Base-by-base conservation (phyloP, 169 alveolate species). In the Cryptosporidium baileyi region DNA sequence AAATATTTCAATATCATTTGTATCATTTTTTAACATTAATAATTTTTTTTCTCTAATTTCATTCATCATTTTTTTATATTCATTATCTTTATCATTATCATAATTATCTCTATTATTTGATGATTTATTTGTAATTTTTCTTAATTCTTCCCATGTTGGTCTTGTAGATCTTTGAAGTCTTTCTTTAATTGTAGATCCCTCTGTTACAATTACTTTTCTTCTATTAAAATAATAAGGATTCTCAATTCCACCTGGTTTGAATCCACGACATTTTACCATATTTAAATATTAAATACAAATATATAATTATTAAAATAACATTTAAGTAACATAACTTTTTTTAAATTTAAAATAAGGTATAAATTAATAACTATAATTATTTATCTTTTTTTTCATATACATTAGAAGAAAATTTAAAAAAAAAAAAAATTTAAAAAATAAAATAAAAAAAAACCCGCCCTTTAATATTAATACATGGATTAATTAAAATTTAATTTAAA, bases 111-210 rank as follows among this genome's bases (percentile, higher is more conserved):
- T n/a, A 8, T 26, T 47, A n/a, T 40, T 49, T 0, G 81, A 47
- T n/a, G 54, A n/a, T 26, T 65, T 65, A 22, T 74, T 74, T 24
- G 36, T 26, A 32, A 36, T 40, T 28, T 57, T 74, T 11, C 85
- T 74, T 0, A 74, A 57, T 41, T 74, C 85, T 15, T 74, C 85
- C 85, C 85, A 74, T 54, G 85, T 74, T 59, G 85, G 85, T 24
- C 85, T 51, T 26, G 85, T 54, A 28, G 85, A 74, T 36, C 85
- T 74, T 1, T 74, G 52, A 38, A 74, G 57, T 54, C 57, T 74
- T 2, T 74, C 85, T 13, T 51, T 74, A 41, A 74, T 74, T 32
- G 74, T 74, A 36, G 74, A 57, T 17, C 85, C 85, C 15, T 51
- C 67, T 30, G 51, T 51, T n/a, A 40, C 36, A 24, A 36, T 61